Evolutionary conservation across 306 rosid species (phyloP).

Genomic region (Casuarina glauca): DNA sequence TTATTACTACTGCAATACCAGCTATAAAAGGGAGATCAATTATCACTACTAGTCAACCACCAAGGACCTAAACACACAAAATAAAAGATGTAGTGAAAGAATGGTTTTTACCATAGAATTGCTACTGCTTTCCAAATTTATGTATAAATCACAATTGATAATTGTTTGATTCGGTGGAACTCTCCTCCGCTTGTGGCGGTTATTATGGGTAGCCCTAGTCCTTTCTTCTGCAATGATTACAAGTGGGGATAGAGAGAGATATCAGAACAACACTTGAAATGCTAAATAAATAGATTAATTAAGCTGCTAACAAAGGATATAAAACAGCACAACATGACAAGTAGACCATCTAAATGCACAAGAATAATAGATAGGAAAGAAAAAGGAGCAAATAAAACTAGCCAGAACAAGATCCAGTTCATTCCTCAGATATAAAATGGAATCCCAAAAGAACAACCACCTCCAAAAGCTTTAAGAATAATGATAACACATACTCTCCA

Average conservation of each 20-base stretch:
- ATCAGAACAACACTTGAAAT: slow-evolving; percentile 9
- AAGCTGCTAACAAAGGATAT: slow-evolving; percentile 9
- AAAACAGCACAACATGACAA: not conserved
- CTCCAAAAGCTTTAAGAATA: not conserved
- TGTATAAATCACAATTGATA: slow-evolving; percentile 54
- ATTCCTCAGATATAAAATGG: not conserved
- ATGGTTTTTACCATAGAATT: slow-evolving; percentile 55
- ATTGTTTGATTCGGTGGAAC: slow-evolving; percentile 36
- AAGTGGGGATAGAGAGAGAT: slow-evolving; percentile 6
- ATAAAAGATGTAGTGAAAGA: not conserved
- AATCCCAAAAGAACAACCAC: not conserved
- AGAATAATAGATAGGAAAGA: not conserved
- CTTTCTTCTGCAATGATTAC: slow-evolving; percentile 54
- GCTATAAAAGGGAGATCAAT: not conserved
- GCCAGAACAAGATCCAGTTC: not conserved
- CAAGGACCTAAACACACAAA: not conserved
- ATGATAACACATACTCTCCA: not conserved
- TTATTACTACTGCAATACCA: not conserved
- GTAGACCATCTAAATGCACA: not conserved
- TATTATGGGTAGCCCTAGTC: slow-evolving; percentile 36
- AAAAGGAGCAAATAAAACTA: not conserved
- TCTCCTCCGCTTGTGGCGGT: slow-evolving; percentile 59
- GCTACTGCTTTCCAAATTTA: slow-evolving; percentile 73
- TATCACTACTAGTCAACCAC: not conserved
- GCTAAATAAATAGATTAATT: not conserved